Base-by-base conservation (phyloP, 495 filamentous ascomycete genomes). In the Talaromyces wortmannii region DNA sequence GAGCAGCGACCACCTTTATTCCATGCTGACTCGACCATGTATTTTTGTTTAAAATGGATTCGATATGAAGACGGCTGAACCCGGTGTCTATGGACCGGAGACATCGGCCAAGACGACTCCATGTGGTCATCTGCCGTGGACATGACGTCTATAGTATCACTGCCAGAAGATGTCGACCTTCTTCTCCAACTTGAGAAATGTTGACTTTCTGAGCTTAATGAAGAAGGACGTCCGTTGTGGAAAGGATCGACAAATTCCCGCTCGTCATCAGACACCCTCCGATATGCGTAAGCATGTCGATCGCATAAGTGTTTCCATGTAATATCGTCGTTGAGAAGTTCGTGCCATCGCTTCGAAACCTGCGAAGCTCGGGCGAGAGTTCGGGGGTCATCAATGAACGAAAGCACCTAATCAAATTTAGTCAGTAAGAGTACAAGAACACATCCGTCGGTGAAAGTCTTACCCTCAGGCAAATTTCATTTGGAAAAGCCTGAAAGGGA, bases 251-350 rank as follows among this genome's bases (percentile, higher is more conserved):
- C 57, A 45, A 65, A 63, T 29, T 69, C 66, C 29, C 59, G 63
- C 15, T 56, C 55, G 45, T 72, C 70, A 18, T 75, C 77, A 5
- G 75, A 75, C 32, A 82, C 64, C 31, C 88, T 77, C 31, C 89
- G 83, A 61, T 91, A 95, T 48, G 89, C 66, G 56, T 75, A 77
- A 15, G 73, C 90, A 67, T 95, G 90, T 68, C 95, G 96, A 52
- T 95, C 89, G 65, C 91, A 97, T 15, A 97, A 78, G 17, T 90
- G 88, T 77, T 95, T 96, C 94, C 94, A 98, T 2, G 95, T 95
- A 66, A 96, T 91, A 71, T 98, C 94, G 63, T 98, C 94, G 61
- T 85, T 91, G 45, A 97, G 73, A 4, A 98, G 77, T 63, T 95
- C 89, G n/a, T 87, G 82, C 94, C 94, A 98, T 59, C 90, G 80